phyloP scores from a whole-genome alignment of 2,329 filamentous ascomycete genomes.

The Myriangium duriaei region DNA sequence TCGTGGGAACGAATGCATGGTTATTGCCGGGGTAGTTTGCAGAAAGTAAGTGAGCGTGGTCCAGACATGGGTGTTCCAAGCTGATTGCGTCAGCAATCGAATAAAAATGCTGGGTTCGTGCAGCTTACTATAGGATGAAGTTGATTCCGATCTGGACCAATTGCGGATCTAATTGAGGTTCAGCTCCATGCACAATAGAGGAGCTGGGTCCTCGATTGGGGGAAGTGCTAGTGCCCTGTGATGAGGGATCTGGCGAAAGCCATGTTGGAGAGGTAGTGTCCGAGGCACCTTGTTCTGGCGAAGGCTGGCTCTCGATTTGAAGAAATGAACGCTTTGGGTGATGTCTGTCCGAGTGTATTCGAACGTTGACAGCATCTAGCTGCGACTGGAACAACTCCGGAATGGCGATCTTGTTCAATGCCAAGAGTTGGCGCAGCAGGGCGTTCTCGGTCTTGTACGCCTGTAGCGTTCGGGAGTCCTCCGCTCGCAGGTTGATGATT shows the following conservation, averaged over 20 bases:
- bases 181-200: too few species aligned
- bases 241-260: not conserved
- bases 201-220: not conserved
- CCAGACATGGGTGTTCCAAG: not conserved
- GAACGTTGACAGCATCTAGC: not conserved
- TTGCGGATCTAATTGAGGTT: too few species aligned
- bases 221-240: not conserved
- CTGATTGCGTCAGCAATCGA: too few species aligned
- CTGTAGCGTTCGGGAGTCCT: not conserved
- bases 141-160: not conserved
- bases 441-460: not conserved
- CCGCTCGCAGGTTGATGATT: not conserved
- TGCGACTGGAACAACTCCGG: not conserved
- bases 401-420: not conserved
- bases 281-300: not conserved
- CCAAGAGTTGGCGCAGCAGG: not conserved
- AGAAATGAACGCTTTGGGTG: not conserved
- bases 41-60: not conserved
- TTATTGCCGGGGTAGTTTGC: not conserved
- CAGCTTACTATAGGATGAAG: not conserved
- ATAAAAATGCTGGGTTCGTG: too few species aligned
- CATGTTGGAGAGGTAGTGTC: not conserved
- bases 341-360: not conserved
- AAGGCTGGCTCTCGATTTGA: not conserved
- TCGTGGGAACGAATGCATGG: not conserved